These are phyloP conservation scores for Lasiodiplodia gonubiensis DNA, from an alignment of 2,329 filamentous ascomycete species.

Conservation along the genomic window DNA sequence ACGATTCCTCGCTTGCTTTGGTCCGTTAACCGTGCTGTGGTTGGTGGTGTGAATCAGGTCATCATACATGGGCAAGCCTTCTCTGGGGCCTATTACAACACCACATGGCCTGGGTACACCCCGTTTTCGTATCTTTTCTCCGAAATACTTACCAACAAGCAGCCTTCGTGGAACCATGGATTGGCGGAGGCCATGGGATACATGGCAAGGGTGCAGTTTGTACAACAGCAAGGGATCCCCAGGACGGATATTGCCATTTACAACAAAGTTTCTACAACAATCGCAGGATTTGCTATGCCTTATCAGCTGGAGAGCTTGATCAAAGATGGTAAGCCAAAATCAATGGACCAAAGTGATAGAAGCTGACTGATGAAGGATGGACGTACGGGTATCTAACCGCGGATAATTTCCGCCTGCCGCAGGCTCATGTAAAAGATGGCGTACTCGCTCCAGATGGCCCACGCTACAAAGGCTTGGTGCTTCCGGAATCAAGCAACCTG, in stretches of 20 bases:
- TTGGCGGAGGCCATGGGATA: neutral
- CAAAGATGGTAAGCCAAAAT: too few species aligned
- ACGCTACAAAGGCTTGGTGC: too few species aligned
- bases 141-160: conserved; percentile 1
- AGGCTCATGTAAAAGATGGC: too few species aligned
- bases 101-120: conserved; percentile 28
- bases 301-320: too few species aligned
- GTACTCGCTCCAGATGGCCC: too few species aligned
- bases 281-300: too few species aligned
- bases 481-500: too few species aligned
- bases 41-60: conserved; percentile 22
- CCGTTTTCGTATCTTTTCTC: conserved; percentile 15
- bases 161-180: conserved; percentile 17
- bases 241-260: conserved; percentile 8
- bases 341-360: too few species aligned
- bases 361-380: too few species aligned
- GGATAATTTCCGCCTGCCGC: too few species aligned
- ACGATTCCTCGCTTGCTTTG: conserved; percentile 6
- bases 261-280: neutral
- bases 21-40: conserved; percentile 8
- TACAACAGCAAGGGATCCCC: neutral
- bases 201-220: neutral
- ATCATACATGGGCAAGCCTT: conserved; percentile 18
- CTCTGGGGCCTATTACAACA: conserved; percentile 13
- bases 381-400: too few species aligned